Base-by-base conservation (phyloP, 2,329 filamentous ascomycete species). In the Sclerotinia borealis region DNA sequence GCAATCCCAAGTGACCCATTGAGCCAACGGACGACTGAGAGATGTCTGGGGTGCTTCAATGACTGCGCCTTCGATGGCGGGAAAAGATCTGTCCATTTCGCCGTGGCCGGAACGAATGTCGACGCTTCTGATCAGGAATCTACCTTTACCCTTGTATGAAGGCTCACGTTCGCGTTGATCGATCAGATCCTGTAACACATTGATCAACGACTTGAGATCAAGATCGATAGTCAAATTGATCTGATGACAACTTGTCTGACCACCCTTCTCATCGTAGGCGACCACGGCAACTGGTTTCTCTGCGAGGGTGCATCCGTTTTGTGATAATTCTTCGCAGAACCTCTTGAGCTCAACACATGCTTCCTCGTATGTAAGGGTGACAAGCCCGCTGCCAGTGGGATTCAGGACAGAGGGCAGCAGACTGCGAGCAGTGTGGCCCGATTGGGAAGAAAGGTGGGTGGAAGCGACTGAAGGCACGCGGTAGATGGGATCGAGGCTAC, bases 1-100 rank as follows among this genome's bases (percentile, higher is more conserved):
- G 19, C 59, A 61, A 10, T 62, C 43, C 60, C 60, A 62, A 9
- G 29, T 22, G n/a, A 62, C 25, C 60, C 60, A 56, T 56, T 59
- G 49, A 27, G 27, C 43, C 4, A 36, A 51, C 15, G 43, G 56
- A 22, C 13, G 17, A n/a, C 15, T 13, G 17, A 22, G 13, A 37
- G 29, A 48, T 9, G 13, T 15, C 3, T 50, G 39, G 19, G 39
- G 27, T 19, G 61, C 43, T 31, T 51, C 54, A 6, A 41, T 36
- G 5, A 63, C 29, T n/a, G 48, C 27, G 19, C 61, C 61, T 49
- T 63, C 43, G 25, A 63, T 47, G 3, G 52, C n/a, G 15, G 61
- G 61, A 17, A 63, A 50, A 31, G 8, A 34, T 4, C 19, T 19
- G 13, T 59, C 54, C 52, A 59, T 47, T 15, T 27, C 19, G 11